These are phyloP conservation scores for Cryptococcus sp. DNA, from an alignment of 1,284 basidiomycete genomes.

Conservation along the genomic window DNA sequence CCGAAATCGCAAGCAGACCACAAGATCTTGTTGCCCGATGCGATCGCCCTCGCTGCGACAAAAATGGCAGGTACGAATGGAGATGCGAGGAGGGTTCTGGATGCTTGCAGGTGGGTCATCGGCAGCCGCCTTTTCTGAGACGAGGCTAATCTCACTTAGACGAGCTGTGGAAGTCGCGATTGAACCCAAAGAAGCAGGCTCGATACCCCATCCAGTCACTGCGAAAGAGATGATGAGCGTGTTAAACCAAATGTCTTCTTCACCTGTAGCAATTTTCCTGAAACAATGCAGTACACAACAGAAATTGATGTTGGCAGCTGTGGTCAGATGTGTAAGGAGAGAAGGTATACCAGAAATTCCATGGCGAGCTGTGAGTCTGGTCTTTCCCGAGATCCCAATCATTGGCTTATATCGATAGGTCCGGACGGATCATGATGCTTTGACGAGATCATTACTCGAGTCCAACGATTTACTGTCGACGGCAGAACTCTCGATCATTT, in stretches of 20 bases:
- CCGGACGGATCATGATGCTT: slow-evolving; percentile 39
- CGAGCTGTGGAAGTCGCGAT: slow-evolving; percentile 76
- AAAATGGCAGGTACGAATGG: slow-evolving; percentile 90
- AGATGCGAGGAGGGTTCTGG: slow-evolving; percentile 87
- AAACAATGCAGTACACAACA: slow-evolving; percentile 78
- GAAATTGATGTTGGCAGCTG: slow-evolving; percentile 78
- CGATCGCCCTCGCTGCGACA: slow-evolving; percentile 82
- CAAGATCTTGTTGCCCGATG: slow-evolving; percentile 59
- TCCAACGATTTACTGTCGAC: slow-evolving; percentile 33
- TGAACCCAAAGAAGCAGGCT: slow-evolving; percentile 13
- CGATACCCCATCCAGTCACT: slow-evolving; percentile 54
- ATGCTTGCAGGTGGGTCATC: slow-evolving; percentile 70
- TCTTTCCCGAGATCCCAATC: neutral
- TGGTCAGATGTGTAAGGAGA: slow-evolving; percentile 75
- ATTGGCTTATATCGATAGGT: slow-evolving; percentile 12
- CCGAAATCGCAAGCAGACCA: slow-evolving; percentile 59
- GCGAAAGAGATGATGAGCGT: slow-evolving; percentile 74
- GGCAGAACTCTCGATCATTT: slow-evolving; percentile 40
- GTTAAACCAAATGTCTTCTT: slow-evolving; percentile 84
- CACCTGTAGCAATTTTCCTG: slow-evolving; percentile 77
- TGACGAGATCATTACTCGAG: slow-evolving; percentile 37
- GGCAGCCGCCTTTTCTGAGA: neutral
- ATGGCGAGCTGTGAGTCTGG: slow-evolving; percentile 65
- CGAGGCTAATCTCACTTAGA: slow-evolving; percentile 45
- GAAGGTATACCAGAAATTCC: slow-evolving; percentile 82